phyloP scores from a whole-genome alignment of 345 rosid genomes.

The Salix caprea region DNA sequence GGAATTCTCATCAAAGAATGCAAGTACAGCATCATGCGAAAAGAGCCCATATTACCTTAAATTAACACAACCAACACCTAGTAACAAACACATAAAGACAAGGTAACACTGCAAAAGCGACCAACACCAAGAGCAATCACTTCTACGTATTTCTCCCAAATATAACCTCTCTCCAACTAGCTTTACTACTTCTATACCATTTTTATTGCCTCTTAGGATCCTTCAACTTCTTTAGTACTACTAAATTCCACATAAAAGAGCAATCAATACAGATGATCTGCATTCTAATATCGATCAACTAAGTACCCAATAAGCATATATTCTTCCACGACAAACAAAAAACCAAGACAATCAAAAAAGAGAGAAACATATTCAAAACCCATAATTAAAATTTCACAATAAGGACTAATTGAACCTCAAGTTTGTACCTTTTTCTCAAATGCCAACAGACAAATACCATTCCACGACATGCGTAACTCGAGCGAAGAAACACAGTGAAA shows the following conservation, averaged over 20 bases:
- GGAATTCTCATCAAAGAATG: not conserved
- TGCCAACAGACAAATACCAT: not conserved
- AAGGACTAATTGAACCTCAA: not conserved
- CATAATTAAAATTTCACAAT: not conserved
- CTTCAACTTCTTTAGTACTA: not conserved
- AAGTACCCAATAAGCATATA: not conserved
- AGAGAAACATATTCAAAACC: not conserved
- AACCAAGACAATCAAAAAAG: not conserved
- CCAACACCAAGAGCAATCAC: not conserved
- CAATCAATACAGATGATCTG: not conserved
- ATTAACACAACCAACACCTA: not conserved
- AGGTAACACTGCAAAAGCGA: not conserved
- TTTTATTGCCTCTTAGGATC: not conserved
- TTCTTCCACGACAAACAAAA: not conserved
- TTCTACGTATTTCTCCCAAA: not conserved
- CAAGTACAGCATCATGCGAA: no score
- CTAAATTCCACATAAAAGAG: not conserved
- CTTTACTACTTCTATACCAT: not conserved
- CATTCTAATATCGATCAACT: not conserved
- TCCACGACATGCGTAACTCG: not conserved
- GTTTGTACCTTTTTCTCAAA: not conserved
- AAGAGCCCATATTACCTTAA: not conserved
- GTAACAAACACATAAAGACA: not conserved
- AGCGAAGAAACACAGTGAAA: not conserved
- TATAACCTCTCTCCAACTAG: not conserved